phyloP scores from a whole-genome alignment of 345 rosid genomes.

The Luvunga scandens region DNA sequence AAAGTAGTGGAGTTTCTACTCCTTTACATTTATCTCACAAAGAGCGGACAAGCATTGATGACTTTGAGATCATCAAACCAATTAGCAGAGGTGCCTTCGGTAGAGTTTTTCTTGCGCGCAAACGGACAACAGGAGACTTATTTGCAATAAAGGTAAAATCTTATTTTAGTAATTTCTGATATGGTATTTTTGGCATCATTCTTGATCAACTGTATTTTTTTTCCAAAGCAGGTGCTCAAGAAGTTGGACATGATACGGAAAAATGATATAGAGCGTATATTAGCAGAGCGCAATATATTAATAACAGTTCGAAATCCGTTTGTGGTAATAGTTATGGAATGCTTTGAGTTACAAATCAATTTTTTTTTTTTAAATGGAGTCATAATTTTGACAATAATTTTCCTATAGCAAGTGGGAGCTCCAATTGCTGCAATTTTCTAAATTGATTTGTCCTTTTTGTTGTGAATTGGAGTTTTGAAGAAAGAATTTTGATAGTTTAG shows the following conservation, averaged over 20 bases:
- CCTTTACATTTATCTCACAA: slow-evolving; percentile 48
- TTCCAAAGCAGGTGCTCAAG: slow-evolving; percentile 54
- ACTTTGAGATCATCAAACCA: slow-evolving; percentile 84
- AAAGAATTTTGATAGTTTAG: slow-evolving; percentile 6
- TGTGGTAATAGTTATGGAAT: slow-evolving; percentile 51
- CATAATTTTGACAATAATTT: background rate
- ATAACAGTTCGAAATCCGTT: slow-evolving; percentile 83
- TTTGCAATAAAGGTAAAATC: slow-evolving; percentile 77
- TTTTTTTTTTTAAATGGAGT: background rate
- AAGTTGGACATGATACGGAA: slow-evolving; percentile 80
- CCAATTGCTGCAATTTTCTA: slow-evolving; percentile 6
- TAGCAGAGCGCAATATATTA: slow-evolving; percentile 78
- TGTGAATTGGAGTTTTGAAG: background rate
- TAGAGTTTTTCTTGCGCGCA: slow-evolving; percentile 83
- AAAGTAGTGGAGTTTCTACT: slow-evolving; percentile 42
- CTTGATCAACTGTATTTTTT: slow-evolving; percentile 21
- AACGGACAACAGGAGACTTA: slow-evolving; percentile 77
- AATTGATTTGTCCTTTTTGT: background rate
- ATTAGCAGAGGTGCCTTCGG: slow-evolving; percentile 87
- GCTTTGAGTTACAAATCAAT: background rate
- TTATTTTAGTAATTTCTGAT: background rate
- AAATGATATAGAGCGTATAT: slow-evolving; percentile 71
- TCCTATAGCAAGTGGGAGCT: background rate
- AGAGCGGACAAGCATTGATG: slow-evolving; percentile 76
- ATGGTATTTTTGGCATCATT: background rate